These are phyloP conservation scores for Mucor mucedo DNA, from an alignment of 371 early-diverging fungal species.

Conservation along the genomic window DNA sequence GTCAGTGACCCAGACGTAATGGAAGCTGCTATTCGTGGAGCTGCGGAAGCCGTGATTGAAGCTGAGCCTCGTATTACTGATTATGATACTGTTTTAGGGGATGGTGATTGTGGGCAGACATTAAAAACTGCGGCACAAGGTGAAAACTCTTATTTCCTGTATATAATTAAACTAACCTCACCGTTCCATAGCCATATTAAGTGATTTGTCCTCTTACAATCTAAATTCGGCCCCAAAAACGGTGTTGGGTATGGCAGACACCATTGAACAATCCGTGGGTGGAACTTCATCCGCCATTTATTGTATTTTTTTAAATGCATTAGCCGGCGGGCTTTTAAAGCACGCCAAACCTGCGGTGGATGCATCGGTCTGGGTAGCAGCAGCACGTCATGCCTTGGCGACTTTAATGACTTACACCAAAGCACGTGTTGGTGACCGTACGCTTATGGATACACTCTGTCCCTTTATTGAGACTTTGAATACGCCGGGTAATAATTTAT, in stretches of 20 bases:
- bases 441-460: slow-evolving; percentile 76
- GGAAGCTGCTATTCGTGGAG: slow-evolving; percentile 49
- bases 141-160: slow-evolving; percentile 20
- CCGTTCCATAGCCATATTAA: slow-evolving; percentile 36
- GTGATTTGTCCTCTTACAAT: slow-evolving; percentile 23
- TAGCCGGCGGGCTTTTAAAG: slow-evolving; percentile 58
- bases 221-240: slow-evolving; percentile 33
- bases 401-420: slow-evolving; percentile 72
- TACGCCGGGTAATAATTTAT: slow-evolving; percentile 31
- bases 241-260: slow-evolving; percentile 55
- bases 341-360: slow-evolving; percentile 16
- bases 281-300: slow-evolving; percentile 81
- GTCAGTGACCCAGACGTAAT: slow-evolving; percentile 19
- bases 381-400: slow-evolving; percentile 58
- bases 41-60: slow-evolving; percentile 58
- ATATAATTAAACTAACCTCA: not conserved
- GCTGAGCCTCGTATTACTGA: slow-evolving; percentile 75
- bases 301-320: slow-evolving; percentile 77
- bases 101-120: slow-evolving; percentile 85
- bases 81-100: slow-evolving; percentile 77
- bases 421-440: slow-evolving; percentile 80
- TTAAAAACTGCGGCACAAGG: slow-evolving; percentile 68
- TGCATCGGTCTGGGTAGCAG: slow-evolving; percentile 20
- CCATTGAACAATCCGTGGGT: slow-evolving; percentile 76
- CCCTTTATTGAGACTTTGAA: slow-evolving; percentile 66